Conservation (phyloP, 108 stramenopile species). For the Nannochloropsis granulata region DNA sequence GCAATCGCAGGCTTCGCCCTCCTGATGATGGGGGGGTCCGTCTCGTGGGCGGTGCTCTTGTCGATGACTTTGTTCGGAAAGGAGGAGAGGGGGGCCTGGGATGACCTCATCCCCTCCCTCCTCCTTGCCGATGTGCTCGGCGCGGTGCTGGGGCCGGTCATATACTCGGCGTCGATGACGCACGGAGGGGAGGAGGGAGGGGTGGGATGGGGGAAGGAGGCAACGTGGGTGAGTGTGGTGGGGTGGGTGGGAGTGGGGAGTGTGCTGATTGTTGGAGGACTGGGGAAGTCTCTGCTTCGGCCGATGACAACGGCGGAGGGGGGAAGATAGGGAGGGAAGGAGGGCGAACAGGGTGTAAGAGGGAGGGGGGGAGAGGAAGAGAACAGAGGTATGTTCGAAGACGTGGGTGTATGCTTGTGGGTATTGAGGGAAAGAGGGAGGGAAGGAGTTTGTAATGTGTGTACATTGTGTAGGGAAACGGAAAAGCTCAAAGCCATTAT, state of each 20-base stretch:
- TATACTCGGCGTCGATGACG: not conserved
- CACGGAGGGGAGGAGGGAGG: not conserved
- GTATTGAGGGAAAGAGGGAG: no score
- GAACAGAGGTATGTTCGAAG: no score
- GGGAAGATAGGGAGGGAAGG: not conserved
- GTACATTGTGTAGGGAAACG: no score
- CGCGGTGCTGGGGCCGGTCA: not conserved
- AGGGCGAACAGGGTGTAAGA: no score
- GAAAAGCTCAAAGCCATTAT: no score
- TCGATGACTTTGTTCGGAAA: not conserved
- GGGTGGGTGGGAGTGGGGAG: not conserved
- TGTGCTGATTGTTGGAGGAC: not conserved
- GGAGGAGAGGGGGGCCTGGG: not conserved
- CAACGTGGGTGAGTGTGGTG: not conserved
- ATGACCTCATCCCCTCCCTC: not conserved
- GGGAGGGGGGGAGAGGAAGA: no score
- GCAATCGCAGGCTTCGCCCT: not conserved
- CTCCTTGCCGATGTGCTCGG: not conserved
- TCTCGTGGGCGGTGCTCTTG: not conserved
- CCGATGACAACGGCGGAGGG: not conserved
- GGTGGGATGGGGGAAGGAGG: no score
- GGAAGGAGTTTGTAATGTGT: no score
- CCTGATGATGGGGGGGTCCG: not conserved
- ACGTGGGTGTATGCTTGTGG: no score
- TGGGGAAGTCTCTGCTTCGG: not conserved